These are phyloP conservation scores for Verticillium tricorpus DNA, from an alignment of 2,329 filamentous ascomycete genomes.

Conservation along the genomic window DNA sequence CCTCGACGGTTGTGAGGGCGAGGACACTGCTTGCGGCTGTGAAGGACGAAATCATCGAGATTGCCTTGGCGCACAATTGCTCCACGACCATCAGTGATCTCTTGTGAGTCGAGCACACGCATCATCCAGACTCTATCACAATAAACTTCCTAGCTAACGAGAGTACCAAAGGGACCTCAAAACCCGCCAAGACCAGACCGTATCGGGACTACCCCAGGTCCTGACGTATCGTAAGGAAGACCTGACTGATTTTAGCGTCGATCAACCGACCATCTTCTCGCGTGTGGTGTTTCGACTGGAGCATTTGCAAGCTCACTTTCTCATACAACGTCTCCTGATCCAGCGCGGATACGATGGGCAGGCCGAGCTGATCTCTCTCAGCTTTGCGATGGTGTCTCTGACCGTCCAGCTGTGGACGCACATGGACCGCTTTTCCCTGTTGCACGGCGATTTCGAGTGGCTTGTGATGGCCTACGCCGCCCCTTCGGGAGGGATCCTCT, in stretches of 20 bases:
- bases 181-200: conserved; percentile 22
- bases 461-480: conserved; percentile 46
- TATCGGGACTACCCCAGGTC: conserved; percentile 30
- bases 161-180: conserved; percentile 26
- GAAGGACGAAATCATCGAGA: conserved; percentile 54
- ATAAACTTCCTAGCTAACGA: too few relatives aligned
- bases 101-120: neutral
- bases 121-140: too few relatives aligned
- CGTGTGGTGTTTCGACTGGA: conserved; percentile 43
- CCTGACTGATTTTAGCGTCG: conserved; percentile 24
- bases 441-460: conserved; percentile 45
- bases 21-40: conserved; percentile 43
- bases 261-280: conserved; percentile 30
- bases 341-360: conserved; percentile 34
- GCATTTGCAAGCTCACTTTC: conserved; percentile 53
- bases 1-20: conserved; percentile 40
- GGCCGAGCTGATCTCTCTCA: conserved; percentile 36
- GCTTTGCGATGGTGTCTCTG: conserved; percentile 41
- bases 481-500: conserved; percentile 44
- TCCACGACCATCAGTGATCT: neutral
- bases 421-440: conserved; percentile 35
- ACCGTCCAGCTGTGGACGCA: conserved; percentile 46
- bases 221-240: conserved; percentile 32
- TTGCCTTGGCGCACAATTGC: conserved; percentile 39
- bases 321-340: conserved; percentile 52